phyloP scores from a whole-genome alignment of 2,329 filamentous ascomycete genomes.

The Colletotrichum sp. region DNA sequence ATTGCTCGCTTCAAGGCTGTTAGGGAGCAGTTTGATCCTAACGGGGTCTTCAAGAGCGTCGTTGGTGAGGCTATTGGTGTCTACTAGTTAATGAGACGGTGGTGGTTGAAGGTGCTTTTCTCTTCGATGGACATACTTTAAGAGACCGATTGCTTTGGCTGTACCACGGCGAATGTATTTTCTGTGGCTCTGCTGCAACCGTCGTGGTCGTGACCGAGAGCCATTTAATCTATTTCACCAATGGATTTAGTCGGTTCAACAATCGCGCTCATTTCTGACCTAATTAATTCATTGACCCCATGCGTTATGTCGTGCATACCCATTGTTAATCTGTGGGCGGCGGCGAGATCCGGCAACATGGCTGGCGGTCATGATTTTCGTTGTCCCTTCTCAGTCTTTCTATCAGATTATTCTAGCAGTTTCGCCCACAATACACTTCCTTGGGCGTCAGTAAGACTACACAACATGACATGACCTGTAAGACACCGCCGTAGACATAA shows the following conservation, averaged over 20 bases:
- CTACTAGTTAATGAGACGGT: conserved; percentile 26
- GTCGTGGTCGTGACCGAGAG: background rate
- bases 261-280: background rate
- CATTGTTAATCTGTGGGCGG: background rate
- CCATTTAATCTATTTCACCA: background rate
- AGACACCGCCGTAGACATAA: too few relatives aligned
- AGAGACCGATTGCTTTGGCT: background rate
- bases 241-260: background rate
- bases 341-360: fast-evolving
- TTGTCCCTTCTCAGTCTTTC: background rate
- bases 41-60: conserved; percentile 50
- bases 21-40: conserved; percentile 51
- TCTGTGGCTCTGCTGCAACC: background rate
- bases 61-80: conserved; percentile 54
- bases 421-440: too few relatives aligned
- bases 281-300: fast-evolving
- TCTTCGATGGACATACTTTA: background rate
- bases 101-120: background rate
- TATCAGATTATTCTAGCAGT: background rate
- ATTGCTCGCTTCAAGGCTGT: conserved; percentile 52
- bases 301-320: fast-evolving
- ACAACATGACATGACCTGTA: too few relatives aligned
- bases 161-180: fast-evolving
- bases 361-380: fast-evolving
- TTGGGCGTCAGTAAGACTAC: too few relatives aligned